Base-by-base conservation (phyloP, 2,329 filamentous ascomycete species). In the Alternaria dauci region DNA sequence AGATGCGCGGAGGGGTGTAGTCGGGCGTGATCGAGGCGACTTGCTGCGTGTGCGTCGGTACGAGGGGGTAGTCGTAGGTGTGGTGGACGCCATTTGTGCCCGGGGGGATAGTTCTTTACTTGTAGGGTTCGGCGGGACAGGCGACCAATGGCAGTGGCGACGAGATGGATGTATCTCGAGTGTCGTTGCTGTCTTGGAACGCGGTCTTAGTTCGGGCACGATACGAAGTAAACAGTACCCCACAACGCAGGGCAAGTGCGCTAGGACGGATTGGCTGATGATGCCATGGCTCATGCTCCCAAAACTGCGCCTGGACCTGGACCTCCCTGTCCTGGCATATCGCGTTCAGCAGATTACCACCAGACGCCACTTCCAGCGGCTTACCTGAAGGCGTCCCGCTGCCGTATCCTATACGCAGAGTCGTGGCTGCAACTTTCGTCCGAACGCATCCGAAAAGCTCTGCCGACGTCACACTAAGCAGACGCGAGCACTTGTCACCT, bases 1-100 rank as follows among this genome's bases (percentile, higher is more conserved):
- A 20, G 92, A 93, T 16, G 94, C 91, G 50, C 94, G 91, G 9
- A 99, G 87, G 30, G 95, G 95, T 4, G 95, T 98, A 2, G 94
- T 97, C 23, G 94, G 95, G 63, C 92, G 89, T 42, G 92, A 93
- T 18, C 84, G 74, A 9, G 71, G 71, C 1, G 76, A 78, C 65
- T 87, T 89, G 42, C 88, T 90, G 53, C 84, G 85, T 25, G 88
- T 88, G 64, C 83, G 82, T 18, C 64, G 63, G 66, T 71, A 63
- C 55, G 62, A 56, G n/a, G 59, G 72, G 41, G 54, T 71, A 62
- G 65, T 63, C 28, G 64, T 70, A 39, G 69, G 71, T 28, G 70
- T 72, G 59, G 70, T 70, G 16, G 70, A 72, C 16, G 67, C 47
- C 69, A 72, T 73, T 36, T 20, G 46, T 32, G 52, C 14, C 6